Conservation (phyloP, 805 yeast genomes). For the Saturnispora saitoi region DNA sequence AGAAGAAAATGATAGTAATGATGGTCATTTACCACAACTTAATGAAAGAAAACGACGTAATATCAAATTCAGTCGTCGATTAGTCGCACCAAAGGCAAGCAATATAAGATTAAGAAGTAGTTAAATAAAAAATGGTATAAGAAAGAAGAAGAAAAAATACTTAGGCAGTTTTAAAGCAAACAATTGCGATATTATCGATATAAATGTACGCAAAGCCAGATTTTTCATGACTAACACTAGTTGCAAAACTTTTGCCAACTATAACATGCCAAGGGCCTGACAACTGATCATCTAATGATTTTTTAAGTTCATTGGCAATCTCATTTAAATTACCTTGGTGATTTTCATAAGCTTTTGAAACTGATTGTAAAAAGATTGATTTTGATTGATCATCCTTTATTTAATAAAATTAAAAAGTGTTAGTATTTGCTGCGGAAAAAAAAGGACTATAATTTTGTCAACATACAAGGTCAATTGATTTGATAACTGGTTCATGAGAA, state of each 20-base stretch:
- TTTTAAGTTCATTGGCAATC: slow-evolving; percentile 57
- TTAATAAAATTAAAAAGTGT: background rate
- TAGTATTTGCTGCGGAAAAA: background rate
- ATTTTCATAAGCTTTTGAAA: slow-evolving; percentile 36
- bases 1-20: background rate
- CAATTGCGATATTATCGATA: slow-evolving; percentile 57
- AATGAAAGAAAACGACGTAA: background rate
- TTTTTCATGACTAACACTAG: slow-evolving; percentile 68
- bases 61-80: slow-evolving; percentile 2
- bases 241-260: slow-evolving; percentile 73
- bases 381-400: slow-evolving; percentile 43
- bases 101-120: background rate
- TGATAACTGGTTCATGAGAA: slow-evolving; percentile 2
- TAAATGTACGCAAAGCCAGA: slow-evolving; percentile 67
- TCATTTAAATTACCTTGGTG: slow-evolving; percentile 44
- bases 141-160: background rate
- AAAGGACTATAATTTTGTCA: background rate
- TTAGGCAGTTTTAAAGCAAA: slow-evolving; percentile 60
- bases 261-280: slow-evolving; percentile 79
- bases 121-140: background rate
- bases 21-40: background rate
- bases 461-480: slow-evolving; percentile 7
- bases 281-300: slow-evolving; percentile 49
- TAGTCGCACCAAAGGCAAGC: background rate
- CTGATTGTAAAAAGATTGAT: slow-evolving; percentile 37